These are phyloP conservation scores for Paraglomus occultum DNA, from an alignment of 192 early-diverging fungal genomes.

Conservation along the genomic window DNA sequence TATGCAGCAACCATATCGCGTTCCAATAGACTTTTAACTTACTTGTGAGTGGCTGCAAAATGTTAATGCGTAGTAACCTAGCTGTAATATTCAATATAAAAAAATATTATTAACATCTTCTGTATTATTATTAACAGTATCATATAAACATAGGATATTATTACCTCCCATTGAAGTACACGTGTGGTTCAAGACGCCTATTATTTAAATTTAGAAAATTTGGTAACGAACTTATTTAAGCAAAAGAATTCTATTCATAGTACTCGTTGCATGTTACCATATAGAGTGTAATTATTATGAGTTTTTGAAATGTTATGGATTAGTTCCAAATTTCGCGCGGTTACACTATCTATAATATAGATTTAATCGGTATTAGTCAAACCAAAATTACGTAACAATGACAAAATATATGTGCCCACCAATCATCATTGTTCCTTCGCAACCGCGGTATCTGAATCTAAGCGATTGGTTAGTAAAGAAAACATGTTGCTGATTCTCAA, in stretches of 20 bases:
- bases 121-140: background rate
- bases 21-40: background rate
- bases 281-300: constrained; percentile 51
- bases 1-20: background rate
- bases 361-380: background rate
- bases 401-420: background rate
- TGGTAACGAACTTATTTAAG: background rate
- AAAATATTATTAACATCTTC: constrained; percentile 29
- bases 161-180: constrained; percentile 63
- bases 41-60: constrained; percentile 69
- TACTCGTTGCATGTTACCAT: constrained; percentile 35
- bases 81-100: constrained; percentile 42
- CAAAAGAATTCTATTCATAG: background rate
- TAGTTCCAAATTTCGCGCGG: constrained; percentile 63
- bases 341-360: constrained; percentile 53
- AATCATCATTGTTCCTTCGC: constrained; percentile 49
- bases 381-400: background rate
- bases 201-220: background rate
- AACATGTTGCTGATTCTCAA: constrained; percentile 50
- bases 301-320: constrained; percentile 47
- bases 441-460: constrained; percentile 55
- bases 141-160: background rate
- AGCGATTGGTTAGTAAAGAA: constrained; percentile 51
- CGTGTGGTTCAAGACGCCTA: constrained; percentile 54
- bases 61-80: constrained; percentile 69